These are phyloP conservation scores for Lomentospora prolificans DNA, from an alignment of 2,329 filamentous ascomycete species.

Conservation along the genomic window DNA sequence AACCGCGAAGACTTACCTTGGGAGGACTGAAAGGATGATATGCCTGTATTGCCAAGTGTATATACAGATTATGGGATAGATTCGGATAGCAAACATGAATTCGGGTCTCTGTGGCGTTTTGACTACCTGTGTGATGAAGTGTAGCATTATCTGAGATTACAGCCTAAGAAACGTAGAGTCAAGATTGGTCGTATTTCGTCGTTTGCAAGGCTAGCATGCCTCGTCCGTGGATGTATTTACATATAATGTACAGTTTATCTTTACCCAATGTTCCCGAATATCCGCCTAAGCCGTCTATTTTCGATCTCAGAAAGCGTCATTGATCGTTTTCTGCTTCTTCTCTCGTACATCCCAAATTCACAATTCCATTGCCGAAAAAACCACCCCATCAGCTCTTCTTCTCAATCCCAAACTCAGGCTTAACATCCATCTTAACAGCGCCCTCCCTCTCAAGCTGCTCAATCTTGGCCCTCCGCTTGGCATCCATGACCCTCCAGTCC, in stretches of 20 bases:
- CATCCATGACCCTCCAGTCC: conserved; percentile 86
- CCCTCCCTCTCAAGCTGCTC: conserved; percentile 66
- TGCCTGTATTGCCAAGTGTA: no score
- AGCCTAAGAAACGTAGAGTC: no score
- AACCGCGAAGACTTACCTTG: no score
- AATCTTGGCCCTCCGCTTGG: conserved; percentile 72
- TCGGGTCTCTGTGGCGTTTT: background rate
- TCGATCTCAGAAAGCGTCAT: no score
- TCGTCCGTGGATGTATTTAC: background rate
- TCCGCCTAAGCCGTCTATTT: no score
- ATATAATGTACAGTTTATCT: background rate
- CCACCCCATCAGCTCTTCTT: background rate
- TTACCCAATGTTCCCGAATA: no score
- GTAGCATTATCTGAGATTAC: no score
- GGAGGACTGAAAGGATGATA: no score
- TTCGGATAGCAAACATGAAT: background rate
- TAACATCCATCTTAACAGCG: conserved; percentile 48
- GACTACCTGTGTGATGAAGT: background rate
- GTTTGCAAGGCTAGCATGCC: no score
- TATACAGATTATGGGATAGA: background rate
- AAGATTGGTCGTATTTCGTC: conserved; percentile 1
- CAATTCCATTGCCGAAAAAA: background rate
- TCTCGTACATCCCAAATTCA: background rate
- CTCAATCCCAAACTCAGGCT: conserved; percentile 22
- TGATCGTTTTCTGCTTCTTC: background rate